Base-by-base conservation (phyloP, 169 alveolate genomes). In the Plasmodium cynomolgi region DNA sequence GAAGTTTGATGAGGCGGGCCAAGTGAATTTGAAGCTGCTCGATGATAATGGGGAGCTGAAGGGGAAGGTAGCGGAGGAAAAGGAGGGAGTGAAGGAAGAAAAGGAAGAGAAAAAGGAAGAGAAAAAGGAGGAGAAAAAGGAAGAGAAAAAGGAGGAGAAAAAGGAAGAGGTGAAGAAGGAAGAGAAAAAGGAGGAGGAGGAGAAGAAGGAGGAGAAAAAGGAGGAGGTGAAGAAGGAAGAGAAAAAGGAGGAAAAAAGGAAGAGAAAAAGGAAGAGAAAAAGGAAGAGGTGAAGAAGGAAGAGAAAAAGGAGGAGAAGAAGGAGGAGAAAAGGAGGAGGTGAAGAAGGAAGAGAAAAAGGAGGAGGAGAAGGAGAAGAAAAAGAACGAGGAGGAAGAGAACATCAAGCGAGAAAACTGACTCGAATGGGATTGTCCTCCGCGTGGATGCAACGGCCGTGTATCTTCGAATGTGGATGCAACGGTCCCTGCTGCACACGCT, bases 1-100 rank as follows among this genome's bases (percentile, higher is more conserved):
- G 84, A 98, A 98, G 94, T 98, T 98, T 72, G 98, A 97, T 83
- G 99, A 98, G 71, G 99, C 99, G 1, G 98, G 98, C 34, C 86
- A 96, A 82, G 84, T 97, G 39, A 98, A 98, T 93, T 84, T 94
- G 82, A 96, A 96, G 80, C 82, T 98, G 15, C 96, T 98, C 83
- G 96, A 96, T 62, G 77, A 83, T 62, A 62, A 81, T 62, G 77
- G 90, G 23, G 34, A 44, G 17, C 6, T 93, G 54, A 83, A 84
- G 91, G 68, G 50, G 68, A 17, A 91, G 92, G 72, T 73, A 39
- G 13, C 83, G 73, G 75, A 95, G 90, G 62, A 96, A 91, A 6
- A 79, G 81, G 56, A 50, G n/a, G 37, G 96, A 50, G 13, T 75
- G 31, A 23, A 93, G 26, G 33, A 93, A 83, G 34, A 71, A 1